Base-by-base conservation (phyloP, 345 rosid species). In the Ailanthus altissimus region DNA sequence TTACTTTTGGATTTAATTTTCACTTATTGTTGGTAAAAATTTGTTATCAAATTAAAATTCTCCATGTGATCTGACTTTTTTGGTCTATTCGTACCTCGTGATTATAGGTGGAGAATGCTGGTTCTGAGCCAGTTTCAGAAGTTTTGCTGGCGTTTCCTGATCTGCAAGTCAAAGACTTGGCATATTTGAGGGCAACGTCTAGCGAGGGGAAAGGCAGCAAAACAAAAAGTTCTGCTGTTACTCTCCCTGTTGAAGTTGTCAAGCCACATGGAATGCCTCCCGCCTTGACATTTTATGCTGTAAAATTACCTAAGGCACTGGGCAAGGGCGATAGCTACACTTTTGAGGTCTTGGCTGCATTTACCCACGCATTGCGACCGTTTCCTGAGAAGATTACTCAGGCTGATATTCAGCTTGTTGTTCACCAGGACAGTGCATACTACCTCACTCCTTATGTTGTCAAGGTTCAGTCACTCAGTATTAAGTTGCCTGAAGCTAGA, bases 361-460 rank as follows among this genome's bases (percentile, higher is more conserved):
- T 88, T 70, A 88, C 93, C 45, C 92, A 83, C 62, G 76, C 81
- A 12, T 80, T 96, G 86, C 84, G 70, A 73, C 97, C 97, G 0
- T 86, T 92, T 85, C 99, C 99, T 1, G 95, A 92, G 86, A 84
- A 91, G 81, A 97, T 94, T 26, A 86, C 81, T 23, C 99, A 97
- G 86, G 90, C 90, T 75, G 97, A 92, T 78, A 83, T 86, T 72
- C 99, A 97, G 85, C 97, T 97, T 72, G 92, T 94, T 42, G 78
- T 94, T 80, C 90, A 84, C 78, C 90, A 90, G 82, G 99, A 94
- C 50, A 92, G 88, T 71, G 90, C 94, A 2, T 71, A 90, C 77
- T 94, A 81, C 81, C 91, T 97, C 53, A 85, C 97, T 60, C 97
- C 98, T 68, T 94, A 97, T 61, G 77, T 26, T 0, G 96, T 91